These are phyloP conservation scores for Vaccinium darrowii DNA, from an alignment of 148 eudicot species.

Conservation along the genomic window DNA sequence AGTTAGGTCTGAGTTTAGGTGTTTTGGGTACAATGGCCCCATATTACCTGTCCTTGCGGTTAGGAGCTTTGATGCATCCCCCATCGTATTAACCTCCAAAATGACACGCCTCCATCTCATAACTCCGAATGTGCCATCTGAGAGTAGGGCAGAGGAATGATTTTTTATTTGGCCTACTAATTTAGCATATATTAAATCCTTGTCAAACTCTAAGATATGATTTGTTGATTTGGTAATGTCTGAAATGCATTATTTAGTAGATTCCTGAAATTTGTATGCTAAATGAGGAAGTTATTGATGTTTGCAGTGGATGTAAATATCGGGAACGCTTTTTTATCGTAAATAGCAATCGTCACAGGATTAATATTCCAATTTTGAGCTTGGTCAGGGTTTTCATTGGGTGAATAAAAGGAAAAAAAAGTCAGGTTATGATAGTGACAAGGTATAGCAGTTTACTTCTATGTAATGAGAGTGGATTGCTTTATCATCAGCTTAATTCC, in stretches of 20 bases:
- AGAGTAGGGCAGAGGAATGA: not conserved
- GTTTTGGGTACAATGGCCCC: not conserved
- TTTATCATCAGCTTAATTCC: not conserved
- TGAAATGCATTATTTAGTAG: not conserved
- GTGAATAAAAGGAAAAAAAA: not conserved
- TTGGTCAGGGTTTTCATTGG: not conserved
- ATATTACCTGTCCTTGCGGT: not conserved
- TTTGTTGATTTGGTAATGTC: not conserved
- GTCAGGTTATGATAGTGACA: not conserved
- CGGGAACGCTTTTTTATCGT: not conserved
- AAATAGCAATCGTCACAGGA: not conserved
- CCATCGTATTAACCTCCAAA: not conserved
- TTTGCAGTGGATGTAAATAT: not conserved
- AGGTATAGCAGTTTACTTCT: not conserved
- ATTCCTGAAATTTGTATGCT: not conserved
- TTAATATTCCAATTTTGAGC: not conserved
- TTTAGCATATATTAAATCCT: not conserved
- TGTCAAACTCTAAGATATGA: not conserved
- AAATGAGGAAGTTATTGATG: not conserved
- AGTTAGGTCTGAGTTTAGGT: not conserved
- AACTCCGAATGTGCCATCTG: not conserved
- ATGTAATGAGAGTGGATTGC: not conserved
- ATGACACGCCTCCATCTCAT: not conserved
- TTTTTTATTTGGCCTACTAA: not conserved
- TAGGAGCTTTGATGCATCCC: not conserved